Conservation (phyloP, 352 stramenopile species). For the Phytophthora pluvialis region DNA sequence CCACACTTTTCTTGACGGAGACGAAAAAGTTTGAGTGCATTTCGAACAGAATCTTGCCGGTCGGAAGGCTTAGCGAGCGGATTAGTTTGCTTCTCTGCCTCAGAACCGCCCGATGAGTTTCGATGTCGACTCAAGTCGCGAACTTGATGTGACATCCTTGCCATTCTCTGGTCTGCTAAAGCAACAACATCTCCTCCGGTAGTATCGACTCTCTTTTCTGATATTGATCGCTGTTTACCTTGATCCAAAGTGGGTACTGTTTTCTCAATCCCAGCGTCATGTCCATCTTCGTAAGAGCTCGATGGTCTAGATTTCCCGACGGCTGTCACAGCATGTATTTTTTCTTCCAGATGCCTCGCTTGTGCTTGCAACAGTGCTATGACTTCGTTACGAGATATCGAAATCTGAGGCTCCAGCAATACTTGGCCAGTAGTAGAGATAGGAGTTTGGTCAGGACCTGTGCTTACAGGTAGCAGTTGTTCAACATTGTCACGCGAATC, state of each 20-base stretch:
- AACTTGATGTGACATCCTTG: slow-evolving; percentile 20
- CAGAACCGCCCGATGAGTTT: neutral
- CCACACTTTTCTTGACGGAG: slow-evolving; percentile 43
- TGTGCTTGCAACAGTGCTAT: slow-evolving; percentile 30
- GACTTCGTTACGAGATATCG: slow-evolving; percentile 38
- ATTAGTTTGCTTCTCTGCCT: neutral
- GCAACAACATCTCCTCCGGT: neutral
- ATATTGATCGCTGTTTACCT: neutral
- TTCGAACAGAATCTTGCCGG: slow-evolving; percentile 47
- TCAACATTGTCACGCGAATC: neutral
- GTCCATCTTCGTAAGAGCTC: neutral
- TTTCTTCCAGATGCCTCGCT: slow-evolving; percentile 31
- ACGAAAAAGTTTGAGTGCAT: slow-evolving; percentile 62
- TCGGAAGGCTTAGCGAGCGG: neutral
- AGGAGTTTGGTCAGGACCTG: neutral
- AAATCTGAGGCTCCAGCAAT: neutral
- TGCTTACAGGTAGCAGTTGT: neutral
- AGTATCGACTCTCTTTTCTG: neutral
- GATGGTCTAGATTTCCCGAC: neutral
- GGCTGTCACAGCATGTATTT: slow-evolving; percentile 17
- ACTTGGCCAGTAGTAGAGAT: neutral
- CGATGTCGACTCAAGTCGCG: slow-evolving; percentile 20
- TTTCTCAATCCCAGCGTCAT: neutral
- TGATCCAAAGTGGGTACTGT: neutral
- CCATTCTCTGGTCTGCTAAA: slow-evolving; percentile 16